Evolutionary conservation across 768 basidiomycete species (phyloP).

Genomic region (Pisolithus tinctorius): DNA sequence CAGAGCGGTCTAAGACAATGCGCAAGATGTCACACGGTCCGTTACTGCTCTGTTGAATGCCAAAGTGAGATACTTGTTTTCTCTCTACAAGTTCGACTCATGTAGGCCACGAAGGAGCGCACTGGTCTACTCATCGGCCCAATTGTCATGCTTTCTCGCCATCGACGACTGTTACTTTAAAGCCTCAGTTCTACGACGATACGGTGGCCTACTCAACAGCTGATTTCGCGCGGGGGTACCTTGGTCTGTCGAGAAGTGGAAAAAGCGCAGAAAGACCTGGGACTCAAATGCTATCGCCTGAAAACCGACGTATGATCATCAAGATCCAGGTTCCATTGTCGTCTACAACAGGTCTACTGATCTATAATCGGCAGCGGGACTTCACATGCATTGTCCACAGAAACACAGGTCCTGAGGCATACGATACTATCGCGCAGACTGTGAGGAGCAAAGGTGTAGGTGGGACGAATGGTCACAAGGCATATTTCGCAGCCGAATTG

Average conservation of each 20-base stretch:
- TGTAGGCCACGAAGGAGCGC: conserved; percentile 26
- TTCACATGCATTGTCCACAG: conserved; percentile 40
- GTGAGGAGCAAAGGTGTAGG: conserved; percentile 37
- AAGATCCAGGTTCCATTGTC: conserved; percentile 46
- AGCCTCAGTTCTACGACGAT: conserved; percentile 31
- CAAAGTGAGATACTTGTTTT: conserved; percentile 36
- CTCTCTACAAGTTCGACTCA: not conserved
- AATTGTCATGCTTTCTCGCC: conserved; percentile 40
- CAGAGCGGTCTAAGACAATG: conserved; percentile 36
- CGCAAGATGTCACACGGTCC: conserved; percentile 34
- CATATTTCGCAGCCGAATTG: conserved; percentile 50
- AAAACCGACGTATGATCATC: conserved; percentile 40
- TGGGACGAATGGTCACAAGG: conserved; percentile 32
- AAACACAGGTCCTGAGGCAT: conserved; percentile 28
- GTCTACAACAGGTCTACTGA: conserved; percentile 21
- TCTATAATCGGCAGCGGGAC: conserved; percentile 50
- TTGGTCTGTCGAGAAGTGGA: conserved; percentile 22
- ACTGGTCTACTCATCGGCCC: conserved; percentile 46
- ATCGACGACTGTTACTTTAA: conserved; percentile 39
- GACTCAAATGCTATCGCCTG: conserved; percentile 14
- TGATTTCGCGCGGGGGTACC: conserved; percentile 22
- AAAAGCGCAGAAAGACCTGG: conserved; percentile 14
- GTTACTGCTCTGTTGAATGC: conserved; percentile 51
- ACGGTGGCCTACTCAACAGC: conserved; percentile 19
- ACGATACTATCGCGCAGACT: conserved; percentile 33